phyloP scores from a whole-genome alignment of 768 basidiomycete species.

The Boletus coccyginus region DNA sequence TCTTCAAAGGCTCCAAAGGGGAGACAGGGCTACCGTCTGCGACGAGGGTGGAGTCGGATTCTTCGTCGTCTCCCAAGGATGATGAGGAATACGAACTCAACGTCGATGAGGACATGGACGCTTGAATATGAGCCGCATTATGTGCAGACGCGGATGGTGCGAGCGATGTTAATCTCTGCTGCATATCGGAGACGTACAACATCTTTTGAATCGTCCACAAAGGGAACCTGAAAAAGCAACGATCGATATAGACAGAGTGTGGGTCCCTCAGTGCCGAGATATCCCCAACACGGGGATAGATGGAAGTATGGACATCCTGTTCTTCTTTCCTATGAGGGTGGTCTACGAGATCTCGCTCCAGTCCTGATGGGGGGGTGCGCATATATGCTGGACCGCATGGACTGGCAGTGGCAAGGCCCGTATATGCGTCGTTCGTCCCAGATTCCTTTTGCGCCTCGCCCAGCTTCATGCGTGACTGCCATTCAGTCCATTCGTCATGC shows the following conservation, averaged over 20 bases:
- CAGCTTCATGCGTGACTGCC: slow-evolving; percentile 21
- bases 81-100: slow-evolving; percentile 19
- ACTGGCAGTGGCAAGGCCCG: slow-evolving; percentile 17
- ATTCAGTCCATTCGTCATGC: slow-evolving; percentile 49
- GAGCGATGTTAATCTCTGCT: slow-evolving; percentile 23
- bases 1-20: neutral
- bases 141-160: slow-evolving; percentile 12
- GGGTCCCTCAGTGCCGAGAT: slow-evolving; percentile 57
- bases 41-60: slow-evolving; percentile 58
- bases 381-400: slow-evolving; percentile 12
- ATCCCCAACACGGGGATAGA: slow-evolving; percentile 64
- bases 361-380: slow-evolving; percentile 25
- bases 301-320: slow-evolving; percentile 25
- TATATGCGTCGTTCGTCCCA: slow-evolving; percentile 24
- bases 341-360: slow-evolving; percentile 28
- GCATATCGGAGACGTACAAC: slow-evolving; percentile 61
- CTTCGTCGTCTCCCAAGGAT: slow-evolving; percentile 29
- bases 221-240: slow-evolving; percentile 53
- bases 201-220: slow-evolving; percentile 67
- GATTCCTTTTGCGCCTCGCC: neutral
- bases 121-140: neutral
- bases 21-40: slow-evolving; percentile 38
- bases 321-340: slow-evolving; percentile 3
- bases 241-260: slow-evolving; percentile 54
- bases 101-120: slow-evolving; percentile 20